A percentile compares a stretch with the other conserved stretches of the same genome.
phyloP scores from a whole-genome alignment of 139 green algal genomes.

The Closterium sp. region DNA sequence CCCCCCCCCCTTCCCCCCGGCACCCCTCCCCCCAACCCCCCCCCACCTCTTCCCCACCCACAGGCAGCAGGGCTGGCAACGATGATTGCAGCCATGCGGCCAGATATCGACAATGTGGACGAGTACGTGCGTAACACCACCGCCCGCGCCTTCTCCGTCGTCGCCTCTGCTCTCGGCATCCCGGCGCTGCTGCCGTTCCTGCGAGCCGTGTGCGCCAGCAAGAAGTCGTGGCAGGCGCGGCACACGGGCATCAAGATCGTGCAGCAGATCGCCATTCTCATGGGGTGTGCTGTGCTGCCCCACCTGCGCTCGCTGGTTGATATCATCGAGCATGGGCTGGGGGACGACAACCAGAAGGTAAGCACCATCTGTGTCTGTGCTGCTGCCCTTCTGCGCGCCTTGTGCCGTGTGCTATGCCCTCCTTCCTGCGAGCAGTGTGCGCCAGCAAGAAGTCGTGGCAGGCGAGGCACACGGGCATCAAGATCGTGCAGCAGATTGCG shows the following conservation, averaged over 20 bases:
- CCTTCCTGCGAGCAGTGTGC: no score
- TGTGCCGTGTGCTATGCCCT: no score
- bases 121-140: conserved; percentile 98
- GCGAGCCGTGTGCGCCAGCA: conserved; percentile 95
- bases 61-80: conserved; percentile 80
- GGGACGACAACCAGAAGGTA: no score
- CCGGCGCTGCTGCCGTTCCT: conserved; percentile 96
- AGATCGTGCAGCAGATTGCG: conserved; percentile 98
- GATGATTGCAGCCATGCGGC: conserved; percentile 98
- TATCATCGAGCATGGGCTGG: conserved; percentile 94
- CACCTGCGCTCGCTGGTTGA: conserved; percentile 94
- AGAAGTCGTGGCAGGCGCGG: conserved; percentile 95
- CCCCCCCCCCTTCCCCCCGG: no score
- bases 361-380: no score
- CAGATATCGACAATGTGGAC: conserved; percentile 99
- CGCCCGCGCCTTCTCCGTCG: conserved; percentile 84
- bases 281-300: conserved; percentile 91
- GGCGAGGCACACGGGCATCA: no score
- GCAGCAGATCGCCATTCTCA: conserved; percentile 97
- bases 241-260: conserved; percentile 99
- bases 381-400: no score
- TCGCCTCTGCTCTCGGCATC: conserved; percentile 93
- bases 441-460: no score
- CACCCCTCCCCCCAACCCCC: no score
- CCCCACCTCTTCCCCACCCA: not conserved